phyloP scores from a whole-genome alignment of 768 basidiomycete species.

The Boletus sp. region DNA sequence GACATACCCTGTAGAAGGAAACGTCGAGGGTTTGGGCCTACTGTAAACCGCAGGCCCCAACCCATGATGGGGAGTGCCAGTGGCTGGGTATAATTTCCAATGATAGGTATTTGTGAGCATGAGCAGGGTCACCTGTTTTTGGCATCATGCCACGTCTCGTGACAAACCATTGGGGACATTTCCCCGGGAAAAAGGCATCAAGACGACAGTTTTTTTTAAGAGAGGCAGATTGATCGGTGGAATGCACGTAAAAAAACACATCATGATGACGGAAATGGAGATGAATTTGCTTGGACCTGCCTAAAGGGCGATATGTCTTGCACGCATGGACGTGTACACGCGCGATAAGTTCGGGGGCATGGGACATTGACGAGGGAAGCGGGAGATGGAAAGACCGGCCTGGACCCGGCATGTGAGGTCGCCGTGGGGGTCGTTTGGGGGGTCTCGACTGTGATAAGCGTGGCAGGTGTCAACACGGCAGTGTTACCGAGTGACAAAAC shows the following conservation, averaged over 20 bases:
- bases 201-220: background rate
- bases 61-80: background rate
- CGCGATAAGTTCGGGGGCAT: background rate
- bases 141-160: background rate
- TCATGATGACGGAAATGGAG: background rate
- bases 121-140: background rate
- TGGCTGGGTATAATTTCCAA: background rate
- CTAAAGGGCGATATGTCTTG: too few species aligned
- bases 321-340: too few species aligned
- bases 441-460: slow-evolving; percentile 21
- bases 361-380: background rate
- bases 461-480: slow-evolving; percentile 16
- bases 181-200: background rate
- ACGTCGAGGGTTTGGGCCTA: background rate
- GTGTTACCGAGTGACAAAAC: slow-evolving; percentile 23
- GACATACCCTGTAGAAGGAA: background rate
- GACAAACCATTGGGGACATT: background rate
- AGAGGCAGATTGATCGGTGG: background rate
- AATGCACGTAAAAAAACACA: background rate
- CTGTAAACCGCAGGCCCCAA: background rate
- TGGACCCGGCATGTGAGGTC: slow-evolving; percentile 7
- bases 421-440: slow-evolving; percentile 21
- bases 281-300: background rate
- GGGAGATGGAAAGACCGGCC: background rate
- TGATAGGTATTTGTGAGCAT: background rate